phyloP scores from a whole-genome alignment of 306 rosid species.

The Pterocarpus macrocarpus region DNA sequence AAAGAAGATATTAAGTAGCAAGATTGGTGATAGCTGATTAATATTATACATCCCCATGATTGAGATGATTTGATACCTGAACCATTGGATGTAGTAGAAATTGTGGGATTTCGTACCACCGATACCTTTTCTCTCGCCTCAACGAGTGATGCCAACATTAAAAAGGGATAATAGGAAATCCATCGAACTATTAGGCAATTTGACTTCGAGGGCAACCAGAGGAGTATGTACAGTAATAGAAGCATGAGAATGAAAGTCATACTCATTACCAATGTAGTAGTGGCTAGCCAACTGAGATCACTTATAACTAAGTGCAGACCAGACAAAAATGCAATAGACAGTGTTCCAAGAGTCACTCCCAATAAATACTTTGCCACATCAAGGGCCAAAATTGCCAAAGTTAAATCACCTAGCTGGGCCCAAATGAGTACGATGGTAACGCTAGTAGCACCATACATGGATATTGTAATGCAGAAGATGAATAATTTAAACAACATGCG shows the following conservation, averaged over 20 bases:
- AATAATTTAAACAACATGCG: not conserved
- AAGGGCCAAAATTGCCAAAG: not conserved
- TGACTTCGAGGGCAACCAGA: not conserved
- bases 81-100: too few relatives aligned
- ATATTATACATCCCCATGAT: too few relatives aligned
- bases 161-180: constrained; percentile 2
- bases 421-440: constrained; percentile 34
- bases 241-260: not conserved
- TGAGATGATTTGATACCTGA: too few relatives aligned
- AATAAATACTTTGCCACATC: constrained; percentile 12
- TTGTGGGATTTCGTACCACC: too few relatives aligned
- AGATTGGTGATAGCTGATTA: too few relatives aligned
- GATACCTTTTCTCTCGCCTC: not conserved
- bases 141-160: not conserved
- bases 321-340: constrained; percentile 43
- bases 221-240: not conserved
- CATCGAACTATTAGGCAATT: not conserved
- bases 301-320: constrained; percentile 25
- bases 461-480: constrained; percentile 37
- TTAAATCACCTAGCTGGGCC: constrained; percentile 32
- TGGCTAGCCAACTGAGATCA: constrained; percentile 21
- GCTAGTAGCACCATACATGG: constrained; percentile 41
- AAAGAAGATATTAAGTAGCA: too few relatives aligned
- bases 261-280: not conserved
- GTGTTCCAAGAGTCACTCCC: constrained; percentile 35